phyloP scores from a whole-genome alignment of 345 rosid species.

The Dipteronia dyeriana region DNA sequence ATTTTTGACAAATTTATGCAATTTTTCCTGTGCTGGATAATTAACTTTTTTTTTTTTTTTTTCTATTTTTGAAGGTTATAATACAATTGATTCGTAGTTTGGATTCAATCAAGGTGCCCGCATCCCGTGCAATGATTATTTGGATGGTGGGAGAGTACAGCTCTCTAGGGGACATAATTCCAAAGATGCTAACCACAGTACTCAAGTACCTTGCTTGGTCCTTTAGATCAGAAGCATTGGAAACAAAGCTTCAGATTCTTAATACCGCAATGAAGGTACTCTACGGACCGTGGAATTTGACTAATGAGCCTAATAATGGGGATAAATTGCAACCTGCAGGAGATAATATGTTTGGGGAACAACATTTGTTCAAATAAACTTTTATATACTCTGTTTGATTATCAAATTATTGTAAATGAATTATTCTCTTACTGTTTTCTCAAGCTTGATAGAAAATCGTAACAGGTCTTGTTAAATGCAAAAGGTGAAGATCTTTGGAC shows the following conservation, averaged over 20 bases:
- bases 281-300: background rate
- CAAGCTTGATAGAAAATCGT: constrained; percentile 16
- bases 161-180: constrained; percentile 70
- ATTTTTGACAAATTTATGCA: background rate
- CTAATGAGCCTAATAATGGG: background rate
- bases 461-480: constrained; percentile 60
- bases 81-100: constrained; percentile 75
- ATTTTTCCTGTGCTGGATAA: background rate
- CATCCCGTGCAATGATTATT: constrained; percentile 86
- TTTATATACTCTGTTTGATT: background rate
- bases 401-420: background rate
- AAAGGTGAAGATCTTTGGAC: constrained; percentile 53
- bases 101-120: constrained; percentile 84
- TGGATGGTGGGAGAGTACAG: constrained; percentile 95
- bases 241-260: constrained; percentile 92
- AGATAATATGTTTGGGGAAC: background rate
- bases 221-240: constrained; percentile 77
- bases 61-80: constrained; percentile 55
- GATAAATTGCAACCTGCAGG: background rate
- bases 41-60: constrained; percentile 8
- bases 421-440: constrained; percentile 21
- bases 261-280: constrained; percentile 73
- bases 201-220: constrained; percentile 89
- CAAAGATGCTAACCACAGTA: constrained; percentile 71
- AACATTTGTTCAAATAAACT: background rate